Base-by-base conservation (phyloP, 331 rosid species). In the Ulmus americana region DNA sequence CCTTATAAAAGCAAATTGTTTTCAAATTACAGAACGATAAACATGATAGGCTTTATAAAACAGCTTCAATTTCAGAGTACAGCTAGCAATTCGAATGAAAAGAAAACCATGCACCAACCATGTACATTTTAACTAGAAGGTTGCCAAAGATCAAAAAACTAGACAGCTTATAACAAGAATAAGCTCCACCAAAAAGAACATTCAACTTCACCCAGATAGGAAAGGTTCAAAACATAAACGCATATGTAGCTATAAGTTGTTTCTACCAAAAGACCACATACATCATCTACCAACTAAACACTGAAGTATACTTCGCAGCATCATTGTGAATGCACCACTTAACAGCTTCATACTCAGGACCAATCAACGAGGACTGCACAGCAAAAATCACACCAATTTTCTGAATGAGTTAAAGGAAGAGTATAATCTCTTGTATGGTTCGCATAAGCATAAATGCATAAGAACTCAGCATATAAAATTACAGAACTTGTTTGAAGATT, bases 341-440 rank as follows among this genome's bases (percentile, higher is more conserved):
- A 63, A 39, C 56, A 46, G 45, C 61, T 56, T 18, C 68, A 55
- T 67, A 67, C 6, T 7, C 1, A 57, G 41, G 60, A 51, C 66
- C 16, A 16, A 68, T 87, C 90, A 84, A 73, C 85, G 79, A 41
- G 95, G 83, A 70, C 95, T 87, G 83, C 86, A 81, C 20, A 56
- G 10, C 43, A 68, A 16, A 65, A 44, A 59, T 6, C 35, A 41
- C 3, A 65, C n/a, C 50, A 6, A 15, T 52, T 59, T 42, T 28
- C 3, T 8, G 11, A 60, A 60, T 41, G 10, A 56, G 6, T 53
- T 20, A 20, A 28, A 35, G 39, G 5, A 2, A 55, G 35, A 10
- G 43, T 28, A 35, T 8, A 6, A 2, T 5, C 16, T 28, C 1
- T 55, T 50, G 6, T 0, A 50, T 1, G 22, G 16, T 14, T 14